phyloP scores from a whole-genome alignment of 2,329 filamentous ascomycete species.

The Mycosphaerella sp. region DNA sequence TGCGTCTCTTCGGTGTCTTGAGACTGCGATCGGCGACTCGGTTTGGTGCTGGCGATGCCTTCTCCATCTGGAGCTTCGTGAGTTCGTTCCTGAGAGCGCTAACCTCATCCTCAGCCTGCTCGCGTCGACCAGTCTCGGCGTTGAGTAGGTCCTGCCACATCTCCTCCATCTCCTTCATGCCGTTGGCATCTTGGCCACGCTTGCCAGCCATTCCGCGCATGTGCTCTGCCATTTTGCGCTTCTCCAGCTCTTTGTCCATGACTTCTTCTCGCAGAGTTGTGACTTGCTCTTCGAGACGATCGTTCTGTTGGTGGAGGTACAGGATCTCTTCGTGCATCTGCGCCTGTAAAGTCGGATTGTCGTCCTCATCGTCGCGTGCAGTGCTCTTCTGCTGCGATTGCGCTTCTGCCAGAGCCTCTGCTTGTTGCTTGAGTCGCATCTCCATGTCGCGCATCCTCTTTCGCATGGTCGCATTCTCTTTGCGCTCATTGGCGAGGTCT shows the following conservation, averaged over 20 bases:
- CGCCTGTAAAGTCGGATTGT: constrained; percentile 40
- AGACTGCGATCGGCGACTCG: constrained; percentile 36
- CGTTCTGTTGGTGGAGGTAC: constrained; percentile 76
- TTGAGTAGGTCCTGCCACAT: constrained; percentile 95
- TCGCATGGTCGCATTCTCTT: constrained; percentile 79
- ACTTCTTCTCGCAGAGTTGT: constrained; percentile 75
- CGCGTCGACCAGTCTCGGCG: constrained; percentile 80
- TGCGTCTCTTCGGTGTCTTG: constrained; percentile 31
- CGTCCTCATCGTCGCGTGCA: constrained; percentile 23
- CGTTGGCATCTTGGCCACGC: constrained; percentile 28
- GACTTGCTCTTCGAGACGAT: constrained; percentile 76
- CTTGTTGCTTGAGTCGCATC: constrained; percentile 60
- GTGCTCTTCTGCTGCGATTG: constrained; percentile 39
- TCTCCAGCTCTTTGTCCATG: constrained; percentile 74
- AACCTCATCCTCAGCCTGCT: constrained; percentile 87
- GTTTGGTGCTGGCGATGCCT: constrained; percentile 34
- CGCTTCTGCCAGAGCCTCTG: constrained; percentile 47
- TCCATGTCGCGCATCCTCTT: constrained; percentile 81
- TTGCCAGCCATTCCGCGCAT: constrained; percentile 54
- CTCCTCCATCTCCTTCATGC: constrained; percentile 51
- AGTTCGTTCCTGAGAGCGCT: constrained; percentile 77
- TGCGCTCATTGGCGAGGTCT: constrained; percentile 77
- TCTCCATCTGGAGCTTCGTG: constrained; percentile 47
- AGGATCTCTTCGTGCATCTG: constrained; percentile 80
- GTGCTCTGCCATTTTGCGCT: constrained; percentile 76